These are phyloP conservation scores for Xylaria sp. DNA, from an alignment of 2,329 filamentous ascomycete genomes.

Conservation along the genomic window DNA sequence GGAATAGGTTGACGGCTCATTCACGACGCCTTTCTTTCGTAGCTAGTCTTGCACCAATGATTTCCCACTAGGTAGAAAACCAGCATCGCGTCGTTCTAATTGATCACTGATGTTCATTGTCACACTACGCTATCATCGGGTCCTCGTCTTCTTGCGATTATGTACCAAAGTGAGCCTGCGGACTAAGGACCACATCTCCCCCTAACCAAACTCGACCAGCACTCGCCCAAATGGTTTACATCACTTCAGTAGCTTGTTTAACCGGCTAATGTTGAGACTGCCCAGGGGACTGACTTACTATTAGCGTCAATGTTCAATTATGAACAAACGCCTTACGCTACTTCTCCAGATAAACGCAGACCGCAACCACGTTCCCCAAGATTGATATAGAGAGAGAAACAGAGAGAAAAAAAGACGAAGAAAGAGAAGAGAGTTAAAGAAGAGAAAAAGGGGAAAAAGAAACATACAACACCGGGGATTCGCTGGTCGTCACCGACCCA, in stretches of 20 bases:
- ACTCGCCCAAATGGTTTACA: no score
- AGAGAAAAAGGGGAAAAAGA: not conserved
- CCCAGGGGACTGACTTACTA: not conserved
- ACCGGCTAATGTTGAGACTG: not conserved
- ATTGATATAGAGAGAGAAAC: not conserved
- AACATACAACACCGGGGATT: no score
- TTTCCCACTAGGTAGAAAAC: constrained; percentile 1
- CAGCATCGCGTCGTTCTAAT: constrained; percentile 10
- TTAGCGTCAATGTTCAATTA: not conserved
- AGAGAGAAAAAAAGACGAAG: no score
- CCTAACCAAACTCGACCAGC: no score
- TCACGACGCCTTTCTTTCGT: not conserved
- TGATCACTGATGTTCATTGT: not conserved
- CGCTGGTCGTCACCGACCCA: no score
- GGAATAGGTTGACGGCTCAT: constrained; percentile 1
- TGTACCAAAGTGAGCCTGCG: not conserved
- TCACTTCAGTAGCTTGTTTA: no score
- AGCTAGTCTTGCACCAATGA: constrained; percentile 1
- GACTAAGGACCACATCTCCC: no score
- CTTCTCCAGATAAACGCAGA: not conserved
- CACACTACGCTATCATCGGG: not conserved
- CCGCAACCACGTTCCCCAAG: not conserved
- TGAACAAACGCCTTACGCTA: not conserved
- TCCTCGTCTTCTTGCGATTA: constrained; percentile 1
- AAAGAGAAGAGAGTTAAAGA: no score